Conservation (phyloP, 305 asterid genomes). For the Plantago coronopus region DNA sequence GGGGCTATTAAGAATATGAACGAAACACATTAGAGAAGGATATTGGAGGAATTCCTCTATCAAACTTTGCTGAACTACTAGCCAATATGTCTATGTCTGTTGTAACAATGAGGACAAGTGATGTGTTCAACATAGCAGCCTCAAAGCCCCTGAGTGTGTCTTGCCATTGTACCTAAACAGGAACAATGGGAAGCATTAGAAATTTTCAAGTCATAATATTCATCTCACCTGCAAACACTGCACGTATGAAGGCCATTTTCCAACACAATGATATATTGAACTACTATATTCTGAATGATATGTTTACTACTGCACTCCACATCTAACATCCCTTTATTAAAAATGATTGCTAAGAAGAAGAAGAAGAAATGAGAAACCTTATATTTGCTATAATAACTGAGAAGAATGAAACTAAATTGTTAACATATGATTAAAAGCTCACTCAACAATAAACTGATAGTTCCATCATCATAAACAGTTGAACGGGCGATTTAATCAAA, state of each 20-base stretch:
- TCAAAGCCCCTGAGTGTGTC: slow-evolving; percentile 96
- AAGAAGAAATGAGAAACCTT: no score
- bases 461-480: no score
- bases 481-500: no score
- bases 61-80: slow-evolving; percentile 77
- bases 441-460: no score
- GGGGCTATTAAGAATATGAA: background rate
- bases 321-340: no score
- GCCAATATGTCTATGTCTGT: slow-evolving; percentile 89
- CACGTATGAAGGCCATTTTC: background rate
- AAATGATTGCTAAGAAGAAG: no score
- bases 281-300: no score
- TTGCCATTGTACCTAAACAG: slow-evolving; percentile 93
- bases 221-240: background rate
- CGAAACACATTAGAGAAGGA: slow-evolving; percentile 47
- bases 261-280: background rate
- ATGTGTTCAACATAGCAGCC: slow-evolving; percentile 94
- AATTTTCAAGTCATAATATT: slow-evolving; percentile 21
- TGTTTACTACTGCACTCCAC: no score
- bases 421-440: no score
- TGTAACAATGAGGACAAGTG: slow-evolving; percentile 79
- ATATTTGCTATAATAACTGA: no score
- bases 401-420: no score
- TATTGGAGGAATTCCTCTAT: slow-evolving; percentile 97
- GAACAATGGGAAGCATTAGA: slow-evolving; percentile 26